A percentile compares a stretch with the other conserved stretches of the same genome.
Evolutionary conservation across 306 rosid species (phyloP).

Genomic region (Castanopsis chinensis): DNA sequence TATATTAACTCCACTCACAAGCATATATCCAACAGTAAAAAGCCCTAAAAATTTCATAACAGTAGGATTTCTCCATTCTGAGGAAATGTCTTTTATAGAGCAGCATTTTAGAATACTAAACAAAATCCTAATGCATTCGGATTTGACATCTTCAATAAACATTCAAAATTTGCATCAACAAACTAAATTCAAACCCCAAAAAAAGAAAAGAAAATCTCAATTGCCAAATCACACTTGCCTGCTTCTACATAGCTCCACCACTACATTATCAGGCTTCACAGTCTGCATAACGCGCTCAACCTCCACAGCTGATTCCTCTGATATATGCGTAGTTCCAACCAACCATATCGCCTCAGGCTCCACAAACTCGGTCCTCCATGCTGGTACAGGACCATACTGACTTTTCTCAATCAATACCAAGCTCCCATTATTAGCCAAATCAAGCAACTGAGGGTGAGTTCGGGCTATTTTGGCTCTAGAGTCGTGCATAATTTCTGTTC

Average conservation of each 20-base stretch:
- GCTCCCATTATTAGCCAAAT: conserved; percentile 67
- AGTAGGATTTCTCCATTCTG: too few species aligned
- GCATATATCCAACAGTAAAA: background rate
- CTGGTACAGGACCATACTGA: conserved; percentile 68
- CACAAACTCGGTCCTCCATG: conserved; percentile 71
- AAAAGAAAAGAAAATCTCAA: background rate
- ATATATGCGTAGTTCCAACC: conserved; percentile 65
- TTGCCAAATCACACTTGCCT: conserved; percentile 47
- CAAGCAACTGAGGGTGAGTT: conserved; percentile 71
- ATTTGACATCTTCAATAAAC: background rate
- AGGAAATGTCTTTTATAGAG: too few species aligned
- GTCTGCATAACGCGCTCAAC: conserved; percentile 70
- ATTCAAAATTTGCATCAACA: background rate
- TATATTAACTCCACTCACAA: too few species aligned
- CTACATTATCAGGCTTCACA: conserved; percentile 76
- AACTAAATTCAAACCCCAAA: background rate
- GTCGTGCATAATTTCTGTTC: conserved; percentile 45
- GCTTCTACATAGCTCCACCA: conserved; percentile 90
- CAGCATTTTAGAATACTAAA: background rate
- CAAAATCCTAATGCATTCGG: background rate
- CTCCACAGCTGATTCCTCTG: conserved; percentile 53
- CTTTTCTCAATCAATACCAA: conserved; percentile 76
- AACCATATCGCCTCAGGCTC: conserved; percentile 80
- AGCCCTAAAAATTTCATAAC: background rate
- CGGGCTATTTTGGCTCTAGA: conserved; percentile 59